Base-by-base conservation (phyloP, 1,139 yeast species). In the Suhomyces panamericanus region DNA sequence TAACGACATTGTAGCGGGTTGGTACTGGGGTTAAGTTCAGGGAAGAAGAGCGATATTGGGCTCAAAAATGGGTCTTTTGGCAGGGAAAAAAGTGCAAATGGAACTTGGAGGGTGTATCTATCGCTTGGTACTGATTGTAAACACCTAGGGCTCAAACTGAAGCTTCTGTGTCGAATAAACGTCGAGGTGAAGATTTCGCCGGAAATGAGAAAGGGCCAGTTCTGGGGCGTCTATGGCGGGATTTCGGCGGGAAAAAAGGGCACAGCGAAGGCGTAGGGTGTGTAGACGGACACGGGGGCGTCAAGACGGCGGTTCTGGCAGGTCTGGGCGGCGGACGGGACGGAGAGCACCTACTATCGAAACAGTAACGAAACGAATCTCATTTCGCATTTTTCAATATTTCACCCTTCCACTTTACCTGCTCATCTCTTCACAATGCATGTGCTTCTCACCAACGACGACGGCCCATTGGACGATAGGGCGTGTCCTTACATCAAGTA, bases 401-500 rank as follows among this genome's bases (percentile, higher is more conserved):
- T 32, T 20, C n/a, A 15, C 12, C 11, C 36, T 15, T 16, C 6
- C 27, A 27, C 14, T 10, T 4, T 37, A 16, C 14, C 8, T 16
- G 14, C 24, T 15, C 12, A 32, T 29, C 38, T 22, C 38, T 22
- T 30, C 14, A 24, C 35, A 39, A 74, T 74, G 79, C 78, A 73
- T 52, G 62, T 74, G 26, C 65, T 74, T 39, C 64, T 91, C 43
- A 90, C 96, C 20, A 93, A 93, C 66, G 99, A 93, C 64, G 99
- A 93, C 60, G 99, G 99, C 24, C 98, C 98, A 1, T 83, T 95
- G 55, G 82, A 86, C 56, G 87, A 82, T 52, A 66, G 73, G 40
- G 73, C 83, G n/a, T 88, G 96, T 41, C 97, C 97, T 1, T 93
- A 91, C 64, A 77, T 93, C 52, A 85, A 87, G 59, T 85, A 81